A percentile compares a stretch with the other conserved stretches of the same genome.
phyloP scores from a whole-genome alignment of 1,139 yeast genomes.

The Candida sp. region DNA sequence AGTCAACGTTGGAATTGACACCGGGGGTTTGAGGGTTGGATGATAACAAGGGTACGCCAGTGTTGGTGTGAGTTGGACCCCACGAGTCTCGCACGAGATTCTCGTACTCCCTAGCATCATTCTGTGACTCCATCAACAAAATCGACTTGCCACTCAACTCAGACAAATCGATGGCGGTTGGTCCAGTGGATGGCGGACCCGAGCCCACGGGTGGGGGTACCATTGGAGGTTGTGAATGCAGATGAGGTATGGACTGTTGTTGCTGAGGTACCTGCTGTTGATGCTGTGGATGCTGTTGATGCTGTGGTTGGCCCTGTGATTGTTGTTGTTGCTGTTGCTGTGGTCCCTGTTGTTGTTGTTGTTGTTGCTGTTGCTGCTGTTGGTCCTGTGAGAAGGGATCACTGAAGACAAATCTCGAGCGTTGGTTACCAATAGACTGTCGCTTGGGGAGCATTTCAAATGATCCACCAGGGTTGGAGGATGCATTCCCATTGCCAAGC shows the following conservation, averaged over 20 bases:
- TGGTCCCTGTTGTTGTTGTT: conserved; percentile 19
- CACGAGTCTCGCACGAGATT: conserved; percentile 56
- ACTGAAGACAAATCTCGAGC: conserved; percentile 72
- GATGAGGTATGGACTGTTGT: conserved; percentile 9
- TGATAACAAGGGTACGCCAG: conserved; percentile 4
- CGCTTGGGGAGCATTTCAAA: conserved; percentile 35
- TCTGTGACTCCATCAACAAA: conserved; percentile 58
- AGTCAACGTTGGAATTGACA: conserved; percentile 17
- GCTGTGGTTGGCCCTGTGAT: conserved; percentile 8
- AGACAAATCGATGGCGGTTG: conserved; percentile 31
- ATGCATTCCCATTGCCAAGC: conserved; percentile 3
- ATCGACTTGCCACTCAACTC: conserved; percentile 57
- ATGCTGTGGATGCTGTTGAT: conserved; percentile 14
- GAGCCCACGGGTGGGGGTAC: conserved; percentile 6
- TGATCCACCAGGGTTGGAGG: not conserved
- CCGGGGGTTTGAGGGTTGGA: conserved; percentile 37
- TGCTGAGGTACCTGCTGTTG: conserved; percentile 14
- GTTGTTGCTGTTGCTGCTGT: conserved; percentile 16
- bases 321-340: conserved; percentile 19
- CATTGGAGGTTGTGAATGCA: not conserved
- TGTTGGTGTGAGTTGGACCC: conserved; percentile 21
- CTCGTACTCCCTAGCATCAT: conserved; percentile 57
- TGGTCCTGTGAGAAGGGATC: conserved; percentile 55
- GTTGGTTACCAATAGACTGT: conserved; percentile 57
- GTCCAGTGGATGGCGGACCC: conserved; percentile 16